Evolutionary conservation across 805 yeast genomes (phyloP).

Genomic region (Spathaspora boniae): DNA sequence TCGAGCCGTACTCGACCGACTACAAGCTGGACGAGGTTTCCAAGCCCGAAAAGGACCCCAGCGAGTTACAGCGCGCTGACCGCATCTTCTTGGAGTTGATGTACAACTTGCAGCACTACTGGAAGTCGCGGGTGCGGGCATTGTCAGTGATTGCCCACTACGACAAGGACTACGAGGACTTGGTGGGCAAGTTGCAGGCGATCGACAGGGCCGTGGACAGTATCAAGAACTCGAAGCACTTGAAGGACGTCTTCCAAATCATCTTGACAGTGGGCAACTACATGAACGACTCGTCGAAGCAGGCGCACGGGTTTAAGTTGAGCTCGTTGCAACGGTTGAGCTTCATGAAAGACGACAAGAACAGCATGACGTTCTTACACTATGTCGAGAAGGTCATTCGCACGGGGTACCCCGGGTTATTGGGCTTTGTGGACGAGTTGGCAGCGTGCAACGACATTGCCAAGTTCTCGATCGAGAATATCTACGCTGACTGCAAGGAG

Average conservation of each 20-base stretch:
- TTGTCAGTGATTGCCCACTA: slow-evolving; percentile 51
- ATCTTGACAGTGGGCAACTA: slow-evolving; percentile 73
- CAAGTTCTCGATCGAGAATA: slow-evolving; percentile 59
- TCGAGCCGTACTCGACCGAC: slow-evolving; percentile 63
- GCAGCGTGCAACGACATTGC: slow-evolving; percentile 50
- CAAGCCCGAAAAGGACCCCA: slow-evolving; percentile 52
- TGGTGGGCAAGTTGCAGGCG: slow-evolving; percentile 50
- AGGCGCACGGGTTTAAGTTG: slow-evolving; percentile 68
- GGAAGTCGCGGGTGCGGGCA: slow-evolving; percentile 71
- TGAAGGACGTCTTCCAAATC: slow-evolving; percentile 58
- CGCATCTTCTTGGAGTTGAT: slow-evolving; percentile 65
- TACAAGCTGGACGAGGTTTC: slow-evolving; percentile 28
- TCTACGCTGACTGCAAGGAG: slow-evolving; percentile 57
- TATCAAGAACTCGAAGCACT: slow-evolving; percentile 48
- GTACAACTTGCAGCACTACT: slow-evolving; percentile 63
- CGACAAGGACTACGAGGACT: slow-evolving; percentile 64
- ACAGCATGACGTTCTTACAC: slow-evolving; percentile 68
- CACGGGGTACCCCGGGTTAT: slow-evolving; percentile 59
- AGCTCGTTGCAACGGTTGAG: slow-evolving; percentile 66
- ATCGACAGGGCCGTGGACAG: slow-evolving; percentile 59
- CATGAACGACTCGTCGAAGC: slow-evolving; percentile 69
- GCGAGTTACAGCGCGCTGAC: slow-evolving; percentile 64
- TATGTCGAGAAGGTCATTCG: slow-evolving; percentile 71
- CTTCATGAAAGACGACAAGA: slow-evolving; percentile 68
- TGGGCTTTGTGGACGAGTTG: slow-evolving; percentile 60